Percentiles rank a stretch among this genome's conserved stretches.
Evolutionary conservation across 2,329 filamentous ascomycete species (phyloP).

Genomic region (Exophiala lecanii-corni): DNA sequence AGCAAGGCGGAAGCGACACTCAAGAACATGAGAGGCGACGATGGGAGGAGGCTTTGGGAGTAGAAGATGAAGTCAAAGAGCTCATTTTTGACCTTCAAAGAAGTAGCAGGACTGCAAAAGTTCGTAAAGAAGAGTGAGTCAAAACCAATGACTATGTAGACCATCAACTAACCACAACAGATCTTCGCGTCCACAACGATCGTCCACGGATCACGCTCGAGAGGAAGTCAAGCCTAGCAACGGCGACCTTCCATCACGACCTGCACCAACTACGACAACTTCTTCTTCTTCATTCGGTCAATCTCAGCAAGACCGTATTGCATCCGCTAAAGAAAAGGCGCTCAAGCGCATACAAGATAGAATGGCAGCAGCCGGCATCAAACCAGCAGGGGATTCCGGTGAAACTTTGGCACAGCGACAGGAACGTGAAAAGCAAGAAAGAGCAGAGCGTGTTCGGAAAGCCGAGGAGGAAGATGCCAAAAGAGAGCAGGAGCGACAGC

Average conservation of each 20-base stretch:
- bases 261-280: constrained; percentile 46
- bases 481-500: constrained; percentile 81
- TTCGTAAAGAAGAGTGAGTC: constrained; percentile 58
- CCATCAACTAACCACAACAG: constrained; percentile 10
- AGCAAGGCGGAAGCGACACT: constrained; percentile 67
- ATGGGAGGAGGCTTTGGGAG: constrained; percentile 93
- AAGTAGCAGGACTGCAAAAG: constrained; percentile 69
- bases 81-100: constrained; percentile 97
- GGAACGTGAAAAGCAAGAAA: constrained; percentile 82
- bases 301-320: constrained; percentile 87
- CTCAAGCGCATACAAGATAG: constrained; percentile 96
- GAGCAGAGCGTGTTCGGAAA: constrained; percentile 78
- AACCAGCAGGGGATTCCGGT: constrained; percentile 69
- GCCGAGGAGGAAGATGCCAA: constrained; percentile 92
- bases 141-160: not conserved
- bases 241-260: constrained; percentile 30
- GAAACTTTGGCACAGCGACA: constrained; percentile 79
- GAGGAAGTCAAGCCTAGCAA: constrained; percentile 53
- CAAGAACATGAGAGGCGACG: constrained; percentile 86
- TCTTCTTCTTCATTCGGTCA: constrained; percentile 77
- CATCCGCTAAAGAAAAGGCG: constrained; percentile 94
- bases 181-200: constrained; percentile 50
- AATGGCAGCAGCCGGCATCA: constrained; percentile 87
- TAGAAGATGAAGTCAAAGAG: constrained; percentile 93
- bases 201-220: constrained; percentile 49